phyloP scores from a whole-genome alignment of 768 basidiomycete genomes.

The Favolaschia claudopus region DNA sequence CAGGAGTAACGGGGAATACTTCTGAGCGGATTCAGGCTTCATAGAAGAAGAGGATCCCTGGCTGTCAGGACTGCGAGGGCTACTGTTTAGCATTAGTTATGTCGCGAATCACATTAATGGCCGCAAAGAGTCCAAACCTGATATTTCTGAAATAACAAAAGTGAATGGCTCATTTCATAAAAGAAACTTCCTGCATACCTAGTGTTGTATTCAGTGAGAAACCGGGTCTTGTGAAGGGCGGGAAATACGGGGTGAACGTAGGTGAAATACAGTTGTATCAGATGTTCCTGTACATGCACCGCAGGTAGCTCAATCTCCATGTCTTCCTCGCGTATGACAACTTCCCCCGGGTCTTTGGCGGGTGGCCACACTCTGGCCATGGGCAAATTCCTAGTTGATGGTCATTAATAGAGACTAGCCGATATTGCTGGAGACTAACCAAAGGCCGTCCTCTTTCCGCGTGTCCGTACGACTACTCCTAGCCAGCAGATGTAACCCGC shows the following conservation, averaged over 20 bases:
- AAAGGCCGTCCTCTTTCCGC: conserved; percentile 72
- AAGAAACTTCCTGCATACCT: conserved; percentile 44
- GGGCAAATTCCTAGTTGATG: conserved; percentile 62
- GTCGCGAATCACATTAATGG: background rate
- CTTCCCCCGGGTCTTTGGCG: conserved; percentile 48
- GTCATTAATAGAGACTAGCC: conserved; percentile 27
- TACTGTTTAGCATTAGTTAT: background rate
- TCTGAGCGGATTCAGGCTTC: conserved; percentile 65
- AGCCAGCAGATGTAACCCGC: conserved; percentile 79
- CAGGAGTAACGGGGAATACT: conserved; percentile 72
- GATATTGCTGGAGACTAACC: conserved; percentile 46
- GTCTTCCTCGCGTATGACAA: conserved; percentile 52
- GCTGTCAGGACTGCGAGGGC: conserved; percentile 32
- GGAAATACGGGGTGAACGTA: conserved; percentile 88
- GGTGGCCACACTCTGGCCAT: conserved; percentile 82
- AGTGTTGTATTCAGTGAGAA: conserved; percentile 67
- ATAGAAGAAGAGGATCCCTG: conserved; percentile 41
- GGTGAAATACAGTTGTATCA: conserved; percentile 80
- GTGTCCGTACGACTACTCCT: conserved; percentile 71
- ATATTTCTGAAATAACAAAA: conserved; percentile 6
- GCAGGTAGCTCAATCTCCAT: conserved; percentile 65
- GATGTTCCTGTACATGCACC: conserved; percentile 65
- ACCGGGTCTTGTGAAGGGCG: conserved; percentile 75
- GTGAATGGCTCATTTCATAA: background rate
- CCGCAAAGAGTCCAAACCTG: conserved; percentile 6